These are phyloP conservation scores for Blepharisma japonicum DNA, from an alignment of 73 alveolate genomes.

Conservation along the genomic window DNA sequence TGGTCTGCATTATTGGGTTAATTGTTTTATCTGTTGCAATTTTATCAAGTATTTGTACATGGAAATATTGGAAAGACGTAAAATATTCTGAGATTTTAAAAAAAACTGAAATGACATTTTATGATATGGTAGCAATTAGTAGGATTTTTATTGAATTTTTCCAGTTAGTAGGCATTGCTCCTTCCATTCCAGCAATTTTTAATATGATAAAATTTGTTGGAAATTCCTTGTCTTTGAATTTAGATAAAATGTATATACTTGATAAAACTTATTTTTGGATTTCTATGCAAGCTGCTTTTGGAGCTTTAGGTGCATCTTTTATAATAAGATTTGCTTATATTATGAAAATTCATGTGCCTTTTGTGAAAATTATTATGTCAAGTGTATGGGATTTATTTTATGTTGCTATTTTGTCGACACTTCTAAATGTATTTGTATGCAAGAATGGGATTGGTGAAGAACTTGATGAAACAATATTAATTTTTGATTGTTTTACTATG, in stretches of 20 bases:
- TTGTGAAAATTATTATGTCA: background rate
- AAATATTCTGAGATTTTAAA: background rate
- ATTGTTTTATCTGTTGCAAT: too few species aligned
- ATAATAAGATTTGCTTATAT: background rate
- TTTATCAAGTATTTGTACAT: background rate
- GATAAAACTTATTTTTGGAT: background rate
- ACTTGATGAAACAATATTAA: background rate
- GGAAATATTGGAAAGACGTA: background rate
- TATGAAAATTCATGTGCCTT: background rate
- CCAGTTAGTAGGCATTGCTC: background rate
- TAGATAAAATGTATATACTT: background rate
- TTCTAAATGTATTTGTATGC: background rate
- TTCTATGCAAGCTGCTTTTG: background rate
- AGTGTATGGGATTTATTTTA: background rate
- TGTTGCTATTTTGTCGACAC: background rate
- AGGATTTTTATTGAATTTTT: conserved; percentile 1
- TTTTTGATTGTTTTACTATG: background rate
- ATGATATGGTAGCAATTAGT: conserved; percentile 11
- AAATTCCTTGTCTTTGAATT: background rate
- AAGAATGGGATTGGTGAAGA: too few species aligned
- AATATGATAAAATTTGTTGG: conserved; percentile 13
- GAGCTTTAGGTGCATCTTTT: background rate
- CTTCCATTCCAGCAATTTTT: conserved; percentile 19
- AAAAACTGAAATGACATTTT: conserved; percentile 9
- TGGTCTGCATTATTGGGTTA: too few species aligned